phyloP scores from a whole-genome alignment of 768 basidiomycete genomes.

The Tricholoma terreum region DNA sequence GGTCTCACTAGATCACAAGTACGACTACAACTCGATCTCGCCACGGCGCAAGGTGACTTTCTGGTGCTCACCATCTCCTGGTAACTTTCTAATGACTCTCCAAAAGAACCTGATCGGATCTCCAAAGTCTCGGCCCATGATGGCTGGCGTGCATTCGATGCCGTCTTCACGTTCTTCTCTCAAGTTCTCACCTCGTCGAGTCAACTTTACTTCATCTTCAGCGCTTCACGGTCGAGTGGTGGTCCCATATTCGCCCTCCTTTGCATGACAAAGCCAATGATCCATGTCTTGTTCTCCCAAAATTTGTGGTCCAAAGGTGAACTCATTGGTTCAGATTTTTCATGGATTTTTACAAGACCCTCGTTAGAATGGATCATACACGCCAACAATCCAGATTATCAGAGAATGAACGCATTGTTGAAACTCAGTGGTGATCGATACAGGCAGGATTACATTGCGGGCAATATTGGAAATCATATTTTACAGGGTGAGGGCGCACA shows the following conservation, averaged over 20 bases:
- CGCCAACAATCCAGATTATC: constrained; percentile 26
- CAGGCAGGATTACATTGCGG: constrained; percentile 37
- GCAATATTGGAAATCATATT: constrained; percentile 32
- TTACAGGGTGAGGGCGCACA: constrained; percentile 20
- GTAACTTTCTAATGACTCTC: not conserved
- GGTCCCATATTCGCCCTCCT: constrained; percentile 33
- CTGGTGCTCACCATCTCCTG: not conserved
- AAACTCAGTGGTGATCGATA: constrained; percentile 24
- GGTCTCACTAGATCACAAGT: constrained; percentile 6
- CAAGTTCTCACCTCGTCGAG: constrained; percentile 19
- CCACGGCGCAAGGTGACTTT: constrained; percentile 20
- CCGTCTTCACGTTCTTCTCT: constrained; percentile 19
- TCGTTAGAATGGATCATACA: constrained; percentile 24
- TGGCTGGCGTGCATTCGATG: constrained; percentile 26
- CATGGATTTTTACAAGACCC: not conserved
- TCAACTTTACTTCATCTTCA: constrained; percentile 30
- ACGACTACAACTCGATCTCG: constrained; percentile 21
- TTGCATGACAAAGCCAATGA: constrained; percentile 31
- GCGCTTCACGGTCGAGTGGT: constrained; percentile 27
- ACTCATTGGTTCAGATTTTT: not conserved
- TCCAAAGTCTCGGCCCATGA: constrained; percentile 15
- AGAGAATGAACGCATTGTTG: constrained; percentile 30
- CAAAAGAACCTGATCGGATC: constrained; percentile 20
- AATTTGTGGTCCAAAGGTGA: constrained; percentile 30
- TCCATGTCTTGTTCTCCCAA: constrained; percentile 13